A percentile compares a stretch with the other conserved stretches of the same genome.
These are phyloP conservation scores for Diaporthe humulicola DNA, from an alignment of 2,329 filamentous ascomycete genomes.

Conservation along the genomic window DNA sequence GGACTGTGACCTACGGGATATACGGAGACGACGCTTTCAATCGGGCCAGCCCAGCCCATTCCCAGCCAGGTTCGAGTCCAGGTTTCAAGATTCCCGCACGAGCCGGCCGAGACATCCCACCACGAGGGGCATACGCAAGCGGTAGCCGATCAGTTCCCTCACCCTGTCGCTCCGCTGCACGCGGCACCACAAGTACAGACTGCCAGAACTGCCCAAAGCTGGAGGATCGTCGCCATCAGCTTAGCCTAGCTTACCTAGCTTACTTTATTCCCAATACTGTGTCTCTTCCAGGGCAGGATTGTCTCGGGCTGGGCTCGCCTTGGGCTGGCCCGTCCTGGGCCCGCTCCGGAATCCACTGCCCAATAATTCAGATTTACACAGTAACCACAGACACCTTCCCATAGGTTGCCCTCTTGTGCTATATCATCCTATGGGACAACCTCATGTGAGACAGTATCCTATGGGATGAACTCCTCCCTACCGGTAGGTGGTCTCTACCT, in stretches of 20 bases:
- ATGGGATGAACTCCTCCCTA: too few species aligned
- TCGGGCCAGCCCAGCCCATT: neutral
- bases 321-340: neutral
- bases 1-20: neutral
- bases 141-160: slow-evolving; percentile 8
- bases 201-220: neutral
- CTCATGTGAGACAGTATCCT: too few species aligned
- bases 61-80: neutral
- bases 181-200: neutral
- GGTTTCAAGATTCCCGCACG: neutral
- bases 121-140: slow-evolving; percentile 34
- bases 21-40: slow-evolving; percentile 9
- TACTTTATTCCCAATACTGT: neutral
- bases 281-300: neutral
- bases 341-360: neutral
- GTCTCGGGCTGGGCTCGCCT: slow-evolving; percentile 3
- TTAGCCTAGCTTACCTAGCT: slow-evolving; percentile 22
- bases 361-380: too few species aligned
- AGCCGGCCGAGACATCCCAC: slow-evolving; percentile 1
- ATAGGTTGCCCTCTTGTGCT: too few species aligned
- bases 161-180: neutral
- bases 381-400: neutral
- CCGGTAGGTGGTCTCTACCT: neutral
- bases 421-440: too few species aligned
- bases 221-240: slow-evolving; percentile 17